Conservation (phyloP, 2,329 filamentous ascomycete species). For the Microdochium nivale region DNA sequence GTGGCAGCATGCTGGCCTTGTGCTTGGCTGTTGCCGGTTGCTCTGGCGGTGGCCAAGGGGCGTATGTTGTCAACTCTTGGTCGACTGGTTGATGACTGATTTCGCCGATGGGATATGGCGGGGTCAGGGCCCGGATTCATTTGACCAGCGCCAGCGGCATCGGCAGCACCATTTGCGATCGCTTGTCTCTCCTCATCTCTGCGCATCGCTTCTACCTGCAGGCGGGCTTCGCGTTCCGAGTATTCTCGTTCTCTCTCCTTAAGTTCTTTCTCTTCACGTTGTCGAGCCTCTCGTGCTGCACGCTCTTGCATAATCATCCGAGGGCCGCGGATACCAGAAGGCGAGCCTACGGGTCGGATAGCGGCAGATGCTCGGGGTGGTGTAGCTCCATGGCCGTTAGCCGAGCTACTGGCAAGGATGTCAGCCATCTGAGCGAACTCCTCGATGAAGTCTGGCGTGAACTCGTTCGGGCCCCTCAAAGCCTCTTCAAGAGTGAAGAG, state of each 20-base stretch:
- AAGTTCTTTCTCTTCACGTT: conserved; percentile 55
- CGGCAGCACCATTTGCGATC: conserved; percentile 37
- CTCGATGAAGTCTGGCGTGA: conserved; percentile 78
- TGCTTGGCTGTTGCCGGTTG: not conserved
- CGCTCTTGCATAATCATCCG: conserved; percentile 88
- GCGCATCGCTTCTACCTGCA: conserved; percentile 46
- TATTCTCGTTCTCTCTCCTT: conserved; percentile 46
- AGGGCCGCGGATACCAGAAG: conserved; percentile 68
- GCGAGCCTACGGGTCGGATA: conserved; percentile 43
- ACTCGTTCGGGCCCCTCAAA: conserved; percentile 70
- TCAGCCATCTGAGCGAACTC: conserved; percentile 92
- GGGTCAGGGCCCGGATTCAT: conserved; percentile 13
- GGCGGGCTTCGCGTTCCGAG: conserved; percentile 46
- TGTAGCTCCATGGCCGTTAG: conserved; percentile 44
- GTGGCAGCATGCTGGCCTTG: not conserved
- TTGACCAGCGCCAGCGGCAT: conserved; percentile 27
- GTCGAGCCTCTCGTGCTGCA: conserved; percentile 64
- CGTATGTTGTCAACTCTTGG: not conserved
- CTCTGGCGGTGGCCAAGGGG: not conserved
- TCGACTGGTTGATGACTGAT: not conserved
- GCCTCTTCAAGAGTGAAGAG: conserved; percentile 89
- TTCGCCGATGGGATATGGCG: not conserved
- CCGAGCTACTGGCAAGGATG: conserved; percentile 46
- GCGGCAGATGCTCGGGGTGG: conserved; percentile 37
- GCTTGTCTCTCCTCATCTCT: conserved; percentile 53